These are phyloP conservation scores for Lobosporangium transversale DNA, from an alignment of 192 early-diverging fungal genomes.

Conservation along the genomic window DNA sequence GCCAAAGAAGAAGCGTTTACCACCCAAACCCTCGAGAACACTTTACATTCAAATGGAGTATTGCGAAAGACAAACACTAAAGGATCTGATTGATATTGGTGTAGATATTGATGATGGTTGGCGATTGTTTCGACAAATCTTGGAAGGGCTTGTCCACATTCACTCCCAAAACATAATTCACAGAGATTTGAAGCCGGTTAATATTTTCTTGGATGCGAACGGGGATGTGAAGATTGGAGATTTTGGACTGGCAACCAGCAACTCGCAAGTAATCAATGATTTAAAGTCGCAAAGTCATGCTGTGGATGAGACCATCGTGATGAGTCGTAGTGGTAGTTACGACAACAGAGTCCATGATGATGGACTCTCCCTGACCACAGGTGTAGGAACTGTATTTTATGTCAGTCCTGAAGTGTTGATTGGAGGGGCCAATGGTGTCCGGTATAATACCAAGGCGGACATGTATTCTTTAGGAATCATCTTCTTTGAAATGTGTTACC, in stretches of 20 bases:
- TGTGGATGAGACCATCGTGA: conserved; percentile 39
- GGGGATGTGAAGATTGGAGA: conserved; percentile 74
- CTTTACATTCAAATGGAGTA: conserved; percentile 99
- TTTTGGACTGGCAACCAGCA: conserved; percentile 77
- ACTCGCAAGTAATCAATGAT: conserved; percentile 48
- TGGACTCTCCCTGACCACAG: conserved; percentile 78
- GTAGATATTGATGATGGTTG: conserved; percentile 84
- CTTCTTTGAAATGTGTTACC: conserved; percentile 83
- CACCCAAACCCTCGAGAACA: conserved; percentile 57
- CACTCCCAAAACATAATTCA: conserved; percentile 90
- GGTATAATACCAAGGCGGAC: conserved; percentile 85
- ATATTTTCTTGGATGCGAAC: conserved; percentile 79
- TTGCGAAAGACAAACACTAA: conserved; percentile 92
- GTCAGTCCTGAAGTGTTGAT: conserved; percentile 69
- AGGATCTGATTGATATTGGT: conserved; percentile 82
- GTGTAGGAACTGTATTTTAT: conserved; percentile 93
- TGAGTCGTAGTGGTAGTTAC: conserved; percentile 48
- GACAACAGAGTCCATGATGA: conserved; percentile 43
- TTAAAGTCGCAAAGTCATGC: conserved; percentile 30
- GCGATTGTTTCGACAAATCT: conserved; percentile 88
- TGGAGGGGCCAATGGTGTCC: conserved; percentile 52
- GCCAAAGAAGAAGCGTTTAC: conserved; percentile 16
- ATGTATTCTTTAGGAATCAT: conserved; percentile 87
- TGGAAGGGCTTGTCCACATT: conserved; percentile 91
- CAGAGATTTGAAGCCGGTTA: conserved; percentile 91